A percentile compares a stretch with the other conserved stretches of the same genome.
These are phyloP conservation scores for Globisporangium recalcitrans DNA, from an alignment of 352 stramenopile species.

Conservation along the genomic window DNA sequence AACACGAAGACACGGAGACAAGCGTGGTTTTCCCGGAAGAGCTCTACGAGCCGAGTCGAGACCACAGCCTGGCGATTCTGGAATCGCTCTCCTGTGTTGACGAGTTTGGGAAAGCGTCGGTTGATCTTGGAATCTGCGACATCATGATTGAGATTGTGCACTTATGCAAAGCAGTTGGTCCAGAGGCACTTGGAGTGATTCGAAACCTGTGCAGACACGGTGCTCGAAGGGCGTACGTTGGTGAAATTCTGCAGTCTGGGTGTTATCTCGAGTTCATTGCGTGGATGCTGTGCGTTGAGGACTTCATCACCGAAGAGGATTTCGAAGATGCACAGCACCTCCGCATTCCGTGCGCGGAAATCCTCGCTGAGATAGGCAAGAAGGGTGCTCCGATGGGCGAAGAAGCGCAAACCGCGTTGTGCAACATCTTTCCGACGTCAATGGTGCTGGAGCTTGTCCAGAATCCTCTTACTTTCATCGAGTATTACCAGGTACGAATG, in stretches of 20 bases:
- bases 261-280: slow-evolving; percentile 78
- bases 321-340: slow-evolving; percentile 49
- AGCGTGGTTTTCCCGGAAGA: slow-evolving; percentile 49
- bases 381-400: slow-evolving; percentile 36
- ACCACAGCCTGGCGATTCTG: slow-evolving; percentile 57
- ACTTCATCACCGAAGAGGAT: slow-evolving; percentile 60
- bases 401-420: slow-evolving; percentile 46
- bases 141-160: slow-evolving; percentile 76
- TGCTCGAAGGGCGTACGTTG: slow-evolving; percentile 37
- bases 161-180: slow-evolving; percentile 44
- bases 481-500: slow-evolving; percentile 48
- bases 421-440: slow-evolving; percentile 63
- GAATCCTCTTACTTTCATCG: slow-evolving; percentile 41
- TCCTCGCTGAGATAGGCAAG: slow-evolving; percentile 62
- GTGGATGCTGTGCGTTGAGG: slow-evolving; percentile 60
- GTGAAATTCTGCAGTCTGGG: slow-evolving; percentile 65
- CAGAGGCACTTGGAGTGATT: slow-evolving; percentile 54
- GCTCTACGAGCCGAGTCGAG: slow-evolving; percentile 55
- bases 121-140: slow-evolving; percentile 64
- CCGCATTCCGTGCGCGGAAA: slow-evolving; percentile 49
- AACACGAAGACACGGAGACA: slow-evolving; percentile 43
- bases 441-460: slow-evolving; percentile 57
- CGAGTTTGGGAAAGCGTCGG: slow-evolving; percentile 42
- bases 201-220: slow-evolving; percentile 56
- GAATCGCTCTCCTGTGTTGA: slow-evolving; percentile 52